Evolutionary conservation across 495 filamentous ascomycete genomes (phyloP).

Genomic region (Letharia columbiana): DNA sequence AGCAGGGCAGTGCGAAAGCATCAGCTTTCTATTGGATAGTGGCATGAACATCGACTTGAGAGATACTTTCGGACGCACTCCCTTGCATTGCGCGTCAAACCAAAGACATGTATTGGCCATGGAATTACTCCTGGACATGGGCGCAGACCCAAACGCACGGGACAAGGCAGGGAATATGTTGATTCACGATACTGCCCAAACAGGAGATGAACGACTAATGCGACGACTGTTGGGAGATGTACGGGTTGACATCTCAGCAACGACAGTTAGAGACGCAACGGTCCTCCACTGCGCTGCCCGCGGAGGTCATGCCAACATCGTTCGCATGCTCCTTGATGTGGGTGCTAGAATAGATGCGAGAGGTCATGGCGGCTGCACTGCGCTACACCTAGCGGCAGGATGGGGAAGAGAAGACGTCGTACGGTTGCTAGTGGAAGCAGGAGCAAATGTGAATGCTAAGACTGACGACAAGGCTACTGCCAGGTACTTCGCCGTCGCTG

Average conservation of each 20-base stretch:
- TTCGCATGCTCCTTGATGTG: not conserved
- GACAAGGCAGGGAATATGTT: not conserved
- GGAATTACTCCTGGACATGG: constrained; percentile 8
- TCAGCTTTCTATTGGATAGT: constrained; percentile 6
- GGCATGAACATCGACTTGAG: constrained; percentile 9
- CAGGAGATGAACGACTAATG: constrained; percentile 1
- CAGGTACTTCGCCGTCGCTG: not conserved
- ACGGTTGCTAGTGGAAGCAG: constrained; percentile 1
- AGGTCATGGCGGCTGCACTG: not conserved
- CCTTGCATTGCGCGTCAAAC: constrained; percentile 12
- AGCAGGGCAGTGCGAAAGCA: constrained; percentile 10
- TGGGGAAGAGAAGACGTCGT: not conserved
- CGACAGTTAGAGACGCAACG: not conserved
- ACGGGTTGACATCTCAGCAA: not conserved
- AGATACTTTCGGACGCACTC: constrained; percentile 10
- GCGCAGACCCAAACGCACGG: constrained; percentile 14
- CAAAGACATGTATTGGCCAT: not conserved
- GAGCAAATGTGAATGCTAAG: constrained; percentile 1
- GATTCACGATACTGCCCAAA: constrained; percentile 1
- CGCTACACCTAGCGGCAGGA: not conserved
- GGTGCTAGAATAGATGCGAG: not conserved
- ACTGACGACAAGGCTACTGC: not conserved
- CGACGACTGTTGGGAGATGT: constrained; percentile 3
- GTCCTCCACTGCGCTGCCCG: not conserved
- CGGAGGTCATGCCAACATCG: not conserved